Evolutionary conservation across 2,329 filamentous ascomycete genomes (phyloP), one percentile per base, ranked within the genome.

Genomic region (Tolypocladium tropicale): DNA sequence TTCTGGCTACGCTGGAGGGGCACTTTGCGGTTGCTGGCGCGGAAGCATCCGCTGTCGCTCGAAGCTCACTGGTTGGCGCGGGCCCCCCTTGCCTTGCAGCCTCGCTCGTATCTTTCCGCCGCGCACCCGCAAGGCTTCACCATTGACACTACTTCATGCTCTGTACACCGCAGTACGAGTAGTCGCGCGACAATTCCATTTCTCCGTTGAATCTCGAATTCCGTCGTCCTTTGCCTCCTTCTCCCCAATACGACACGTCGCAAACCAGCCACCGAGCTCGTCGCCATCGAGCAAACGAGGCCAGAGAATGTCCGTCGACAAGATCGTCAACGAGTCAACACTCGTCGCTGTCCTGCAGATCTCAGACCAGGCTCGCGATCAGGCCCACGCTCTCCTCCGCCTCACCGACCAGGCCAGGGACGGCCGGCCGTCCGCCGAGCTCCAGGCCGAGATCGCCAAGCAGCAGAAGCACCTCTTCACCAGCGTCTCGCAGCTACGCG

Each of bases 401-500:
- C 72, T 79, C 55, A 70, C 80, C 57, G 70, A 76, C 48, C 75
- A 78, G 49, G 71, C 77, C 37, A 64, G 74, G 52, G 70, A 77
- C 50, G 67, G 70, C 52, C 70, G 76, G 37, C 65, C 74, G 25
- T 71, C 76, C 9, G 68, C 74, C 25, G 75, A 80, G 36, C 75
- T 76, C 46, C 78, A 81, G 62, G 72, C 81, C 32, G 80, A 83
- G 57, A 77, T 89, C 33, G 85, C 86, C 9, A 87, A 84, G 66
- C 84, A 89, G 67, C 90, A 95, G 69, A 95, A 94, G 68, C 76
- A 84, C 1, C 81, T 97, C 3, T 83, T 88, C 62, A 86, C 90
- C 55, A 86, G 90, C 64, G 81, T 96, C 11, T 84, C 89, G 1
- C 86, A 89, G 61, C 79, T 96, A 21, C 88, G 93, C 55, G 88